Evolutionary conservation across 441 rosid genomes (phyloP), one percentile per base, ranked within the genome.

Genomic region (Gossypium davidsonii): DNA sequence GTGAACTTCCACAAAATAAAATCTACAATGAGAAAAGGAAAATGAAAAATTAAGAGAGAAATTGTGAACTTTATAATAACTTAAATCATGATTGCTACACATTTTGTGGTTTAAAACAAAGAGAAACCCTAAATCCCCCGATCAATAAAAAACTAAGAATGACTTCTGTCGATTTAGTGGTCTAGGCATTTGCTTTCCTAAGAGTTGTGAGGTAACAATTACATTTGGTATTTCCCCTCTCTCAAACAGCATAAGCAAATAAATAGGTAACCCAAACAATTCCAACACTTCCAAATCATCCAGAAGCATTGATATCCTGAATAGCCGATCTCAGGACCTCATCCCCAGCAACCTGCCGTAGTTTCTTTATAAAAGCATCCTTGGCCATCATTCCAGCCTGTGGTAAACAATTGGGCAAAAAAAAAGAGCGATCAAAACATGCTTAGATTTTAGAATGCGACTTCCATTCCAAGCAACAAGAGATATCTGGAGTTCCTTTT

Each of bases 361-460:
- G 17, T 25, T 66, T 80, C 57, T 70, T 77, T 12, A 79, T 3
- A 68, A 84, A 85, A 31, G 28, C 49, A 79, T 79, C 77, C 49
- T 46, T 83, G 42, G 79, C 49, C 72, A 85, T 51, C 49, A 17
- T 48, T 63, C 82, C 85, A 18, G 74, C 83, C 90, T 86, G 88
- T 56, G 21, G 20, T 34, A 53, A 34, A 34, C 59, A 21, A 61
- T 56, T 39, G 55, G 42, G 44, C 5, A 20, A 39, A 14, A 8
- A 55, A 5, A 8, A 44, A 44, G 11, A 12, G 0, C 2, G 0
- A 1, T 49, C 23, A 51, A 34, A 21, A 71, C 14, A 14, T 12
- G 20, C 26, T 3, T 10, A 56, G 1, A 55, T 15, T 70, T 56
- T 58, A 70, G 18, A 39, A 23, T 5, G 37, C 52, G 42, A 70